phyloP scores from a whole-genome alignment of 2,329 filamentous ascomycete species.

The Neonectria ditissima region DNA sequence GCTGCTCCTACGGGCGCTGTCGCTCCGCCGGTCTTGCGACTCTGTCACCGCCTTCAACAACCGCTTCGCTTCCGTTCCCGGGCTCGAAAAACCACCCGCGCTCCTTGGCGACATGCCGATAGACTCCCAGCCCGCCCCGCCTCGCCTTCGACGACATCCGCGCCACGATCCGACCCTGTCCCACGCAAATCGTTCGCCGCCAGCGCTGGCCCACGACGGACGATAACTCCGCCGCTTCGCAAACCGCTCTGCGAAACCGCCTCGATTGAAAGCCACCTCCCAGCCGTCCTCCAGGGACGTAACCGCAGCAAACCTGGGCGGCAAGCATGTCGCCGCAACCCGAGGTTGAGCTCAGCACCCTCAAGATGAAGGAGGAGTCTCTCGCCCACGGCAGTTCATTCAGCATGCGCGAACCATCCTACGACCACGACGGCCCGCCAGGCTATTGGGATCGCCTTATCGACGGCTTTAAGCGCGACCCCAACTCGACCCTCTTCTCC shows the following conservation, averaged over 20 bases:
- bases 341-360: constrained; percentile 68
- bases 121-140: constrained; percentile 16
- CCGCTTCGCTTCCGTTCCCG: background rate
- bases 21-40: background rate
- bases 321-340: constrained; percentile 55
- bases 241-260: constrained; percentile 1
- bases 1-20: background rate
- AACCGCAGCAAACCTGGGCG: constrained; percentile 37
- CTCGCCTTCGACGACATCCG: constrained; percentile 29
- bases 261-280: constrained; percentile 24
- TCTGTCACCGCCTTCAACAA: background rate
- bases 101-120: constrained; percentile 38
- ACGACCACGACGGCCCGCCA: constrained; percentile 53
- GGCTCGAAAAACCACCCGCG: constrained; percentile 3
- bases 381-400: constrained; percentile 62
- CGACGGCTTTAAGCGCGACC: constrained; percentile 74
- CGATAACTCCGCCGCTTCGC: constrained; percentile 1
- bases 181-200: constrained; percentile 2
- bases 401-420: constrained; percentile 64
- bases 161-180: constrained; percentile 17
- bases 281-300: constrained; percentile 19
- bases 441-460: constrained; percentile 59
- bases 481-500: constrained; percentile 61
- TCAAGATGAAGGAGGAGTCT: constrained; percentile 70
- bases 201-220: background rate